These are phyloP conservation scores for Chlamydomonas eustigma DNA, from an alignment of 139 green algal species.

Conservation along the genomic window DNA sequence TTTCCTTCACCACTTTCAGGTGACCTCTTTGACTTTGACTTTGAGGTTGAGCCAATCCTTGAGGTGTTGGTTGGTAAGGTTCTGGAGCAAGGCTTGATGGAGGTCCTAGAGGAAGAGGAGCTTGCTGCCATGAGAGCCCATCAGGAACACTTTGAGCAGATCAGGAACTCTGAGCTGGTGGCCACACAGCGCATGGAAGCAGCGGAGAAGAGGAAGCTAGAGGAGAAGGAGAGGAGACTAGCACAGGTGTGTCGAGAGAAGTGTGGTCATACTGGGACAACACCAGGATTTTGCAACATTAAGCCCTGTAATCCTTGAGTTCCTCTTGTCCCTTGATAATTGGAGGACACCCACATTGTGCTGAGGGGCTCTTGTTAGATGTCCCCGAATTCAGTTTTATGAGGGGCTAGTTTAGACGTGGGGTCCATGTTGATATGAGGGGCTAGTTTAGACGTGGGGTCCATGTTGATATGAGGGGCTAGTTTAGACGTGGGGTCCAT, in stretches of 20 bases:
- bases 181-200: conserved; percentile 81
- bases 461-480: too few relatives aligned
- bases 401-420: too few relatives aligned
- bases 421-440: too few relatives aligned
- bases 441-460: too few relatives aligned
- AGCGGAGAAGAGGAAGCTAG: conserved; percentile 66
- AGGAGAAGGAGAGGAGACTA: conserved; percentile 21
- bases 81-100: conserved; percentile 84
- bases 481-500: too few relatives aligned
- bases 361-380: too few relatives aligned
- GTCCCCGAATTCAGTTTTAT: too few relatives aligned
- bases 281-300: too few relatives aligned
- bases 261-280: too few relatives aligned
- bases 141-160: conserved; percentile 75
- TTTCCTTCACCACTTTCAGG: conserved; percentile 35
- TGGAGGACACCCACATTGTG: too few relatives aligned
- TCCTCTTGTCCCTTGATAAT: too few relatives aligned
- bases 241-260: conserved; percentile 30
- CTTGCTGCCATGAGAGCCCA: conserved; percentile 74
- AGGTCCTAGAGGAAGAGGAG: conserved; percentile 89
- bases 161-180: conserved; percentile 74
- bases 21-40: conserved; percentile 90
- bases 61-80: conserved; percentile 84
- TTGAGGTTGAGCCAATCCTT: conserved; percentile 83
- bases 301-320: too few relatives aligned